These are phyloP conservation scores for Harrya chromipes DNA, from an alignment of 768 basidiomycete species.

Conservation along the genomic window DNA sequence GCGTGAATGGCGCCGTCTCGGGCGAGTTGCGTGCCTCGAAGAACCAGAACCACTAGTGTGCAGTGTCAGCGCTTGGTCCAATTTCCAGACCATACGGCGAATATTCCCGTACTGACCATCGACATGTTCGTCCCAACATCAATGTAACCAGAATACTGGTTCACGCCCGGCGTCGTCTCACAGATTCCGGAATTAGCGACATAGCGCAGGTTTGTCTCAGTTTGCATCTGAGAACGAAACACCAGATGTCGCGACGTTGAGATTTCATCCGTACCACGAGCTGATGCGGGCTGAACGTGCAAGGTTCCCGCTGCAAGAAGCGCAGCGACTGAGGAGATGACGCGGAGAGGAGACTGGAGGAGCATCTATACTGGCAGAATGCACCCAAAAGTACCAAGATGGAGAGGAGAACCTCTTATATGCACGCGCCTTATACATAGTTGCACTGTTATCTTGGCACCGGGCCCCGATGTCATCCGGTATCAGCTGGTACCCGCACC, in stretches of 20 bases:
- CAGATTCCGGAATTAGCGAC: constrained; percentile 60
- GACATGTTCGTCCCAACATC: constrained; percentile 57
- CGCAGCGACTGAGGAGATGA: neutral
- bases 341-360: neutral
- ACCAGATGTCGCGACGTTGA: neutral
- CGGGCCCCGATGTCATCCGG: no score
- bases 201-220: constrained; percentile 40
- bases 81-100: neutral
- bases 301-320: neutral
- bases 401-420: neutral
- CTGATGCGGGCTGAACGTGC: neutral
- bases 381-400: neutral
- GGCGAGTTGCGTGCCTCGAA: constrained; percentile 61
- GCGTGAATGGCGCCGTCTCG: constrained; percentile 61
- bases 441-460: no score
- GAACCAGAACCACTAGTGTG: constrained; percentile 67
- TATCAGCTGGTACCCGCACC: no score
- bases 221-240: constrained; percentile 18
- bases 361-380: constrained; percentile 13
- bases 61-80: constrained; percentile 1
- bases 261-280: neutral
- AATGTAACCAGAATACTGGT: constrained; percentile 60
- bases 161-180: constrained; percentile 60
- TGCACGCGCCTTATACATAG: no score
- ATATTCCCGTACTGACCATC: constrained; percentile 38